Evolutionary conservation across 768 basidiomycete genomes (phyloP).

Genomic region (Serendipita vermifera): DNA sequence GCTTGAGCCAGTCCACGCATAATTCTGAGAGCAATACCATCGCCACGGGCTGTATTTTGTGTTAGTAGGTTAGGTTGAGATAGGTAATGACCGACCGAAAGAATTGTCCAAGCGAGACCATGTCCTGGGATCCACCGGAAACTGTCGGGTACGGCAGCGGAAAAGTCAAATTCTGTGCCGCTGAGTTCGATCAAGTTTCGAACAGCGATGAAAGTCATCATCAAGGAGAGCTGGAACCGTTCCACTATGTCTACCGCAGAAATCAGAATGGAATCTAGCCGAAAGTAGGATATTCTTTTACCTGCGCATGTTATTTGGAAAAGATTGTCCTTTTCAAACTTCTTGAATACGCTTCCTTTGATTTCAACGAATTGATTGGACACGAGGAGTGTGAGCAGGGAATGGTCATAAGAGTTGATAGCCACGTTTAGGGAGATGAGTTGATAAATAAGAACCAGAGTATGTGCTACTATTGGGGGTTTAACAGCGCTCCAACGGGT

Average conservation of each 20-base stretch:
- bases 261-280: background rate
- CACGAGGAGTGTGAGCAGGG: constrained; percentile 82
- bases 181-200: constrained; percentile 91
- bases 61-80: background rate
- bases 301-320: constrained; percentile 98
- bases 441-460: constrained; percentile 93
- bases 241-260: constrained; percentile 76
- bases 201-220: constrained; percentile 83
- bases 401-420: constrained; percentile 95
- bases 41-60: constrained; percentile 63
- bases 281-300: constrained; percentile 25
- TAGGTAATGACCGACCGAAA: constrained; percentile 50
- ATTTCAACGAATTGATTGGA: constrained; percentile 99
- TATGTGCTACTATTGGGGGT: constrained; percentile 55
- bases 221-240: constrained; percentile 80
- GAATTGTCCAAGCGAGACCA: constrained; percentile 73
- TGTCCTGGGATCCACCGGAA: constrained; percentile 76
- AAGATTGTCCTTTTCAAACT: constrained; percentile 95
- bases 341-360: constrained; percentile 98
- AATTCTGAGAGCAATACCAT: constrained; percentile 86
- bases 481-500: background rate
- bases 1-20: constrained; percentile 96
- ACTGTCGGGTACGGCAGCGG: constrained; percentile 65
- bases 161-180: constrained; percentile 75
- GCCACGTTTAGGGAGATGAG: constrained; percentile 91